Evolutionary conservation across 2,329 filamentous ascomycete genomes (phyloP).

Genomic region (Ascochyta koolunga): DNA sequence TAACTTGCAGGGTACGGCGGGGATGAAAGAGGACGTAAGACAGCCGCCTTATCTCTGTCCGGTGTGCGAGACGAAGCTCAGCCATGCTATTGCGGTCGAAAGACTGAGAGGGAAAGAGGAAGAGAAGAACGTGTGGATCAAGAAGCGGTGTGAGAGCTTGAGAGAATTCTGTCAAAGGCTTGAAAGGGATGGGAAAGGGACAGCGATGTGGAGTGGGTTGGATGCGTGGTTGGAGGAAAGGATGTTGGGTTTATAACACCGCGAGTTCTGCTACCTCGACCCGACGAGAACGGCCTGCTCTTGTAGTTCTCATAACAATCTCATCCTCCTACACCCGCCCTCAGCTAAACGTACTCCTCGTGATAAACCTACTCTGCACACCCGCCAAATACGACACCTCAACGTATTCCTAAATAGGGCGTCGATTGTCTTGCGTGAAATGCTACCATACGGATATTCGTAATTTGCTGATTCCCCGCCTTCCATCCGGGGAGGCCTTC

Average conservation of each 20-base stretch:
- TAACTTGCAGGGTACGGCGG: conserved; percentile 66
- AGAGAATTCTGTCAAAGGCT: conserved; percentile 52
- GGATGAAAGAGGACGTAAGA: conserved; percentile 63
- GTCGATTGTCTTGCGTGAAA: neutral
- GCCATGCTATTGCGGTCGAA: conserved; percentile 30
- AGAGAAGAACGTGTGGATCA: conserved; percentile 23
- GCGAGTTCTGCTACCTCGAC: conserved; percentile 1
- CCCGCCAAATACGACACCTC: conserved; percentile 36
- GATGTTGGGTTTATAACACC: neutral
- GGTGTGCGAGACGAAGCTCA: conserved; percentile 63
- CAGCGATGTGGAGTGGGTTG: conserved; percentile 25
- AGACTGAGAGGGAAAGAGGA: conserved; percentile 29
- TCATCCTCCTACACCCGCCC: conserved; percentile 19
- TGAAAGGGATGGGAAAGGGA: conserved; percentile 39
- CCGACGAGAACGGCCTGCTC: too few relatives aligned
- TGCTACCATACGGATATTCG: neutral
- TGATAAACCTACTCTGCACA: conserved; percentile 34
- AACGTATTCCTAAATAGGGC: conserved; percentile 12
- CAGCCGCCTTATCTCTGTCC: conserved; percentile 70
- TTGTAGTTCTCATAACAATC: too few relatives aligned
- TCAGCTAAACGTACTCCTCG: conserved; percentile 33
- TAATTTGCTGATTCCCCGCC: neutral
- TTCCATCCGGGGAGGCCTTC: neutral
- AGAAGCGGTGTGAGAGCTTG: conserved; percentile 51
- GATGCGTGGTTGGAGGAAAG: conserved; percentile 21